Conservation (phyloP, 768 basidiomycete species). For the Xerocomus brunneocitrinus region DNA sequence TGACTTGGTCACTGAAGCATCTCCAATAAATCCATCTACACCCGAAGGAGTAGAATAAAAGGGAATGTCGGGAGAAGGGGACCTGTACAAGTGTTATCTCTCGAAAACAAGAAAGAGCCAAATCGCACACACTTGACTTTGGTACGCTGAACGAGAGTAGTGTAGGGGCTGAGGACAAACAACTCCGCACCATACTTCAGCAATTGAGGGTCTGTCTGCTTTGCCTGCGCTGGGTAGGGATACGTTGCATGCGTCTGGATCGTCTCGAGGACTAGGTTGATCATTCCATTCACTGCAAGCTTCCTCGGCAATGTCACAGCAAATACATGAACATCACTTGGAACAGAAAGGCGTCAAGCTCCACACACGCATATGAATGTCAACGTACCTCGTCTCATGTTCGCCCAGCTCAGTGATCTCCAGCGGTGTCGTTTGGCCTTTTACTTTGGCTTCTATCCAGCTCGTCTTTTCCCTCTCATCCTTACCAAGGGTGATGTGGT, state of each 20-base stretch:
- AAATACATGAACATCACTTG: constrained; percentile 46
- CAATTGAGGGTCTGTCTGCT: constrained; percentile 73
- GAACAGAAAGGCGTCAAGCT: constrained; percentile 27
- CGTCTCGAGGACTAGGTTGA: constrained; percentile 76
- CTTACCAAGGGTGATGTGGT: constrained; percentile 62
- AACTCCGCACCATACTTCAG: constrained; percentile 74
- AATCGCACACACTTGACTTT: constrained; percentile 68
- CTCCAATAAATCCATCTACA: constrained; percentile 54
- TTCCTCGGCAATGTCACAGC: constrained; percentile 61
- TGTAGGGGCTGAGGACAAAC: constrained; percentile 82
- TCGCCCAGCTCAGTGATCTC: constrained; percentile 44
- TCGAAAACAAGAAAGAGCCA: background rate
- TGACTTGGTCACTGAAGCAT: constrained; percentile 62
- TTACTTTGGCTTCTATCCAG: constrained; percentile 77
- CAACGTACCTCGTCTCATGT: constrained; percentile 50
- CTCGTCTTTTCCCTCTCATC: constrained; percentile 64
- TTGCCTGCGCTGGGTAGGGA: constrained; percentile 69
- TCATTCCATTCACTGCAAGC: constrained; percentile 52
- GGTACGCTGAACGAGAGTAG: constrained; percentile 74
- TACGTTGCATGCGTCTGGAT: constrained; percentile 73
- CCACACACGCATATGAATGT: constrained; percentile 1
- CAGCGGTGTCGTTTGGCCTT: constrained; percentile 59
- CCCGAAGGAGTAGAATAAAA: constrained; percentile 67
- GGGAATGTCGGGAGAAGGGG: constrained; percentile 65
- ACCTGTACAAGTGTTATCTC: constrained; percentile 37